A percentile compares a stretch with the other conserved stretches of the same genome.
phyloP scores from a whole-genome alignment of 2,329 filamentous ascomycete genomes.

The Tolypocladium tundrense region DNA sequence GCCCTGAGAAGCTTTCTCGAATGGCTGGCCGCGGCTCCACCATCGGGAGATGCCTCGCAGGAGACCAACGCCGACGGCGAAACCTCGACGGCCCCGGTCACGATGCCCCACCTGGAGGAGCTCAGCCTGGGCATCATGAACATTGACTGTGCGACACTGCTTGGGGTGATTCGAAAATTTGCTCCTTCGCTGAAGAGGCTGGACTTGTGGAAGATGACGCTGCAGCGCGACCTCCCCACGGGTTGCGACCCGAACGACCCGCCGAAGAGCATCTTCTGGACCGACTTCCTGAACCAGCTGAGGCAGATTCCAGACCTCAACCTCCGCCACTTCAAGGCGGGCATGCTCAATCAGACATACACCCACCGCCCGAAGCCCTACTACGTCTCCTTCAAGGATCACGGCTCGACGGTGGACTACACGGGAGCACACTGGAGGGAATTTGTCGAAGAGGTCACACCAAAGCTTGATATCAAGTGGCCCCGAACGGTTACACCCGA shows the following conservation, averaged over 20 bases:
- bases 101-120: conserved; percentile 23
- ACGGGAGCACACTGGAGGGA: conserved; percentile 24
- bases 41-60: neutral
- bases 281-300: conserved; percentile 24
- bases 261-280: conserved; percentile 25
- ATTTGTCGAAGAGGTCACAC: conserved; percentile 19
- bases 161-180: conserved; percentile 29
- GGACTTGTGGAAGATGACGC: conserved; percentile 32
- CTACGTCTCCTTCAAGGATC: conserved; percentile 6
- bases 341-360: conserved; percentile 16
- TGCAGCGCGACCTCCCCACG: conserved; percentile 9
- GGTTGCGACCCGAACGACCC: neutral
- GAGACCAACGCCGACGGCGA: neutral
- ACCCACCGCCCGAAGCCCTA: conserved; percentile 3
- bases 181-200: conserved; percentile 31
- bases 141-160: conserved; percentile 17
- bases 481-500: conserved; percentile 1
- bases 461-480: conserved; percentile 7
- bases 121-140: conserved; percentile 33
- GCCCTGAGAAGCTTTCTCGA: conserved; percentile 1
- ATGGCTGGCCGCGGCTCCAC: conserved; percentile 5
- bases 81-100: conserved; percentile 11
- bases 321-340: conserved; percentile 22
- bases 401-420: conserved; percentile 11
- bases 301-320: conserved; percentile 18